phyloP scores from a whole-genome alignment of 495 filamentous ascomycete species.

The Hyaloscypha variabilis region DNA sequence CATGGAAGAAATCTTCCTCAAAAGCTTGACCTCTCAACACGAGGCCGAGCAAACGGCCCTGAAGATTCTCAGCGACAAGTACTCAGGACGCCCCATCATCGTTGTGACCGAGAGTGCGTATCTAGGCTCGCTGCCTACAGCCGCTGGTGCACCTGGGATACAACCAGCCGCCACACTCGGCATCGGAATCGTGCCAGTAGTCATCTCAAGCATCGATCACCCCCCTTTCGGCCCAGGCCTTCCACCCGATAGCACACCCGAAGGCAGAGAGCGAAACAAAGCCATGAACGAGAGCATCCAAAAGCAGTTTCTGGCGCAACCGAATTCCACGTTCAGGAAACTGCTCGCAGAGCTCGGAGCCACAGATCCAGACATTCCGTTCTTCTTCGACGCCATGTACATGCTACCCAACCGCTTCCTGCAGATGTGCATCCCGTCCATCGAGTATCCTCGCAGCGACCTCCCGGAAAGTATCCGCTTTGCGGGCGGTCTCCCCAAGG shows the following conservation, averaged over 20 bases:
- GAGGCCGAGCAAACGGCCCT: neutral
- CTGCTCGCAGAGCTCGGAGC: no score
- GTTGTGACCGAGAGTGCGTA: neutral
- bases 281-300: constrained; percentile 1
- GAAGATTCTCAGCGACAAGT: neutral
- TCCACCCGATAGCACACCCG: neutral
- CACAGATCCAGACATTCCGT: no score
- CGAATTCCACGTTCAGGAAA: neutral
- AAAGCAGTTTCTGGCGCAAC: neutral
- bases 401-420: constrained; percentile 30
- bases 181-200: neutral
- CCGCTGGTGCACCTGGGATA: neutral
- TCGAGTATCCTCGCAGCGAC: constrained; percentile 41
- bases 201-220: neutral
- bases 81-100: neutral
- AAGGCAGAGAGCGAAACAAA: constrained; percentile 6
- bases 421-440: constrained; percentile 41
- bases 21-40: neutral
- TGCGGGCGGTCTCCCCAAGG: constrained; percentile 36
- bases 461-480: constrained; percentile 37
- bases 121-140: neutral
- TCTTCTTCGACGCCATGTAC: constrained; percentile 35
- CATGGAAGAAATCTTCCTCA: neutral
- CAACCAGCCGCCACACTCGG: neutral
- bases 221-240: neutral